phyloP scores from a whole-genome alignment of 1,139 yeast genomes.

The Wickerhamiella infanticola region DNA sequence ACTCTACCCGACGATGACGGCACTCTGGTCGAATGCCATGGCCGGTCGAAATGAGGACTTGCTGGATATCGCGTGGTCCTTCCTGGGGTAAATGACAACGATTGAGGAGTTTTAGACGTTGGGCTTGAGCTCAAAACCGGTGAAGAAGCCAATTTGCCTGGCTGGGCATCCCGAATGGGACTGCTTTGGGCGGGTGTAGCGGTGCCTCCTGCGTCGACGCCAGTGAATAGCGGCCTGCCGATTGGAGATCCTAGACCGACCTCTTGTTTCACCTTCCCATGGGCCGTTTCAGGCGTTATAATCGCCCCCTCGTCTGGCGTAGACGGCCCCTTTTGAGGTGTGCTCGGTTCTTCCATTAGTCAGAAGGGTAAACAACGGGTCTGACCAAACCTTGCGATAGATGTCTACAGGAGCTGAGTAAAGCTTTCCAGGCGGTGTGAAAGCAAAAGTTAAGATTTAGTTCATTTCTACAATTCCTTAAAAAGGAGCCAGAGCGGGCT shows the following conservation, averaged over 20 bases:
- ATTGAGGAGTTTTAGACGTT: neutral
- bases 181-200: neutral
- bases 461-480: neutral
- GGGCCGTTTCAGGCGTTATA: slow-evolving; percentile 4
- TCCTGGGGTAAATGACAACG: neutral
- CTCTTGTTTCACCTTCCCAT: neutral
- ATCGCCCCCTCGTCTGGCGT: slow-evolving; percentile 1
- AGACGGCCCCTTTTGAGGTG: neutral
- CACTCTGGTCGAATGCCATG: neutral
- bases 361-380: neutral
- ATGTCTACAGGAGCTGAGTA: neutral
- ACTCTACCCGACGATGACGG: neutral
- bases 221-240: neutral
- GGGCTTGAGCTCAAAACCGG: neutral
- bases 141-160: neutral
- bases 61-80: neutral
- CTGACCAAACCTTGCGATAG: neutral
- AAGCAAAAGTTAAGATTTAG: neutral
- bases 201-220: neutral
- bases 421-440: too few relatives aligned
- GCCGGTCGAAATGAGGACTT: slow-evolving; percentile 1
- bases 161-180: neutral
- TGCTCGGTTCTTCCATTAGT: slow-evolving; percentile 2
- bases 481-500: neutral
- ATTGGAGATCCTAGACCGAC: slow-evolving; percentile 2